phyloP scores from a whole-genome alignment of 805 yeast genomes.

The Saccharomycopsis olivae region DNA sequence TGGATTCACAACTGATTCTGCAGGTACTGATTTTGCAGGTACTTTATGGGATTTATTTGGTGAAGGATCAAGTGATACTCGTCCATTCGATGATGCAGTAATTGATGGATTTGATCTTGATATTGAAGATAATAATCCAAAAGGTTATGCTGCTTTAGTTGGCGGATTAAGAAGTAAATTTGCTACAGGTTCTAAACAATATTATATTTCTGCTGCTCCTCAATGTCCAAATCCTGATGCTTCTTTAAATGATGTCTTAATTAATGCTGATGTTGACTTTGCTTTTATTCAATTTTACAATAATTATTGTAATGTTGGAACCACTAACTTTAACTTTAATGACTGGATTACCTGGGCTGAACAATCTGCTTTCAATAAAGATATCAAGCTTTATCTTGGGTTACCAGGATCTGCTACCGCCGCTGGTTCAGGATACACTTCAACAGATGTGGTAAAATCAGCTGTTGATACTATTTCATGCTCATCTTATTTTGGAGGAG shows the following conservation, averaged over 20 bases:
- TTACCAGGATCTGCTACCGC: conserved; percentile 46
- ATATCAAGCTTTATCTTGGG: conserved; percentile 50
- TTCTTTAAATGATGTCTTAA: conserved; percentile 36
- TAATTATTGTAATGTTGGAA: conserved; percentile 41
- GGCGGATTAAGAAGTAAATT: conserved; percentile 32
- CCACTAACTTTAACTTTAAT: conserved; percentile 37
- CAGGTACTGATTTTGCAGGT: conserved; percentile 55
- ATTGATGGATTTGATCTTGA: conserved; percentile 94
- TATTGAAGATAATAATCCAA: conserved; percentile 52
- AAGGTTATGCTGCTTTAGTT: conserved; percentile 61
- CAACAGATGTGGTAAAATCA: conserved; percentile 29
- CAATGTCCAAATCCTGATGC: conserved; percentile 70
- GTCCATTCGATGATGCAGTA: conserved; percentile 50
- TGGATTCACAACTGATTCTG: conserved; percentile 75
- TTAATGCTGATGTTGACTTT: conserved; percentile 47
- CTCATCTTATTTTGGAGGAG: conserved; percentile 60
- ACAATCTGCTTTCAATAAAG: conserved; percentile 33
- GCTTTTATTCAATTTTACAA: conserved; percentile 72
- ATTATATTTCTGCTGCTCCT: conserved; percentile 68
- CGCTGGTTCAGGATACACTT: conserved; percentile 48
- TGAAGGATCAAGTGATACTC: conserved; percentile 22
- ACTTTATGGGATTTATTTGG: conserved; percentile 55
- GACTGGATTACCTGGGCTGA: conserved; percentile 41
- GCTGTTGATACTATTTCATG: conserved; percentile 21
- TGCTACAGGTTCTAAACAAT: conserved; percentile 37